Evolutionary conservation across 768 basidiomycete species (phyloP), one percentile per base, ranked within the genome.

Genomic region (Rhodotorula taiwanensis): DNA sequence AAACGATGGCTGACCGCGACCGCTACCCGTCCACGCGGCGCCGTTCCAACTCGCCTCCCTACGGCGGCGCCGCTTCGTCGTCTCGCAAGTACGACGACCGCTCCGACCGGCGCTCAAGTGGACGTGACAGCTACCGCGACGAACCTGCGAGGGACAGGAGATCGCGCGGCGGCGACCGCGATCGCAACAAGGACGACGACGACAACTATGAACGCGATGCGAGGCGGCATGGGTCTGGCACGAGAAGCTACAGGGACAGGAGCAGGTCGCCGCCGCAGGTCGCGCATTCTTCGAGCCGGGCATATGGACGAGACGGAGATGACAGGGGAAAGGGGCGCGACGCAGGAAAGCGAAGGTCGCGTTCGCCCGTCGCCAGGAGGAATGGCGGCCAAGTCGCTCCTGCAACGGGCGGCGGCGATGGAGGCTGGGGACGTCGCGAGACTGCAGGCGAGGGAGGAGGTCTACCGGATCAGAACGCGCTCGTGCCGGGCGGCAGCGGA

Each of bases 291-390:
- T 52, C 34, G n/a, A 20, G 27, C 36, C 11, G 36, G 6, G 25
- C n/a, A n/a, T n/a, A n/a, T n/a, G n/a, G n/a, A n/a, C n/a, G n/a
- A n/a, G n/a, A 27, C 14, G n/a, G 18, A 28, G 9, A 20, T 31
- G n/a, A 63, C 49, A 70, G 71, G 53, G 16, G 61, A 23, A 33
- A 57, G 21, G 42, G 55, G 18, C n/a, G 66, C 20, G 47, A 30
- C 18, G 31, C 54, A 20, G 25, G 48, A 62, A 60, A 54, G 39
- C 62, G 58, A 7, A 21, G 51, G 23, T 53, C 36, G 28, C 56
- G 56, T 45, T 58, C 56, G 20, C 56, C 23, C n/a, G 13, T 28
- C n/a, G n/a, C n/a, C n/a, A n/a, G n/a, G 21, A 8, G 28, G n/a
- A n/a, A 28, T 18, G 43, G 34, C 21, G 23, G 30, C 3, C 43